These are phyloP conservation scores for Tubosaeta sp. DNA, from an alignment of 768 basidiomycete genomes.

Conservation along the genomic window DNA sequence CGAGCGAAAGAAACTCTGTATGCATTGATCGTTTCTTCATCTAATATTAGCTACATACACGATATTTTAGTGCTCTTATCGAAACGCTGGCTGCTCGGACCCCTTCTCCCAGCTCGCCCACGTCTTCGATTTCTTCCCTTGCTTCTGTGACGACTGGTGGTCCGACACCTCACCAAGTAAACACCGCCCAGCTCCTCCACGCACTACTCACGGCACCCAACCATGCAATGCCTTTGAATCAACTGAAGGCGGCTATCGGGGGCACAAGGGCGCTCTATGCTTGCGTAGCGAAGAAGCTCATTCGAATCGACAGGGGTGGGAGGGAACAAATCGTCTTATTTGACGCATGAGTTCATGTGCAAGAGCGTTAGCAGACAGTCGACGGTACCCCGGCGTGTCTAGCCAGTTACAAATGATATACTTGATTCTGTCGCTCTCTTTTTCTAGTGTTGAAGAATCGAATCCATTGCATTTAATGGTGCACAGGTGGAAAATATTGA, in stretches of 20 bases:
- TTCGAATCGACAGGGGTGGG: slow-evolving; percentile 72
- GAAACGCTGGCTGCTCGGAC: slow-evolving; percentile 47
- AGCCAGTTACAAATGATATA: background rate
- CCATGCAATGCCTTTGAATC: slow-evolving; percentile 56
- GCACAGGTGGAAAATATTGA: too few species aligned
- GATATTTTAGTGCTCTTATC: slow-evolving; percentile 47
- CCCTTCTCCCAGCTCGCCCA: slow-evolving; percentile 53
- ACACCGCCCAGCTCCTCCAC: slow-evolving; percentile 64
- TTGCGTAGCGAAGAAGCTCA: slow-evolving; percentile 75
- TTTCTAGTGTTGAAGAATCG: too few species aligned
- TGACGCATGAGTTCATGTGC: slow-evolving; percentile 35
- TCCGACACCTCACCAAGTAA: slow-evolving; percentile 63
- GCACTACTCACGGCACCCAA: slow-evolving; percentile 51
- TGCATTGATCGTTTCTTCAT: slow-evolving; percentile 15
- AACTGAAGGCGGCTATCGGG: slow-evolving; percentile 56
- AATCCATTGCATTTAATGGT: too few species aligned
- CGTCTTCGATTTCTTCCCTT: slow-evolving; percentile 51
- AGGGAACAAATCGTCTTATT: slow-evolving; percentile 76
- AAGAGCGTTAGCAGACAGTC: too few species aligned
- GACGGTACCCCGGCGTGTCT: background rate
- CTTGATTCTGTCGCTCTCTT: too few species aligned
- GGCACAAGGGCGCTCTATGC: slow-evolving; percentile 64
- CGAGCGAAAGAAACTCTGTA: slow-evolving; percentile 62
- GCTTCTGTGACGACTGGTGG: slow-evolving; percentile 29
- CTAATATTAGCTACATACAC: background rate